Conservation (phyloP, 2,329 filamentous ascomycete species). For the Apiospora hydei region DNA sequence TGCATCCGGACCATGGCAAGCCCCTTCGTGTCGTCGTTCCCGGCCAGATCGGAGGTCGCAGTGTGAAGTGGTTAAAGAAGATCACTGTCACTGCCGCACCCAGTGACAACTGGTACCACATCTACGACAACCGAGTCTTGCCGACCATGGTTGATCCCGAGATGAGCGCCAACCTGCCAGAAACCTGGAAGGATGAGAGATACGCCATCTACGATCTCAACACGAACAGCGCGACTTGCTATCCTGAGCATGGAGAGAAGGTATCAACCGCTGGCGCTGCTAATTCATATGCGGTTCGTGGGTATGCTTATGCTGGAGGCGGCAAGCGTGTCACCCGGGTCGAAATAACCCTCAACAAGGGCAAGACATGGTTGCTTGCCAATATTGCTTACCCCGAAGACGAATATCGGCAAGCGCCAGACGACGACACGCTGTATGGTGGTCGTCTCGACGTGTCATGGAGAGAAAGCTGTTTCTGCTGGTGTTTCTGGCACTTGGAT, state of each 20-base stretch:
- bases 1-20: conserved; percentile 85
- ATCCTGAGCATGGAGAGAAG: conserved; percentile 79
- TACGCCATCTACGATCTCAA: conserved; percentile 95
- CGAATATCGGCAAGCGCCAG: conserved; percentile 71
- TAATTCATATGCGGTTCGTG: conserved; percentile 69
- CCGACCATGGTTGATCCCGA: conserved; percentile 88
- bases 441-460: conserved; percentile 81
- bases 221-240: conserved; percentile 82
- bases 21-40: conserved; percentile 85
- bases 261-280: conserved; percentile 57
- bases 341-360: conserved; percentile 84
- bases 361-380: conserved; percentile 79
- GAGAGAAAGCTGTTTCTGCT: conserved; percentile 85
- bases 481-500: conserved; percentile 88
- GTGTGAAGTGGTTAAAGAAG: conserved; percentile 90
- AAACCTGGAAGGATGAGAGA: conserved; percentile 87
- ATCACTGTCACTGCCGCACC: conserved; percentile 80
- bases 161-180: conserved; percentile 73
- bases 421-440: conserved; percentile 71
- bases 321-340: conserved; percentile 84
- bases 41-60: conserved; percentile 89
- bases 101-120: conserved; percentile 95
- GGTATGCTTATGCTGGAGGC: conserved; percentile 89
- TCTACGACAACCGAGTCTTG: conserved; percentile 89
- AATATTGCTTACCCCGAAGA: conserved; percentile 86